Base-by-base conservation (phyloP, 306 rosid genomes). In the Sicyos edulis region DNA sequence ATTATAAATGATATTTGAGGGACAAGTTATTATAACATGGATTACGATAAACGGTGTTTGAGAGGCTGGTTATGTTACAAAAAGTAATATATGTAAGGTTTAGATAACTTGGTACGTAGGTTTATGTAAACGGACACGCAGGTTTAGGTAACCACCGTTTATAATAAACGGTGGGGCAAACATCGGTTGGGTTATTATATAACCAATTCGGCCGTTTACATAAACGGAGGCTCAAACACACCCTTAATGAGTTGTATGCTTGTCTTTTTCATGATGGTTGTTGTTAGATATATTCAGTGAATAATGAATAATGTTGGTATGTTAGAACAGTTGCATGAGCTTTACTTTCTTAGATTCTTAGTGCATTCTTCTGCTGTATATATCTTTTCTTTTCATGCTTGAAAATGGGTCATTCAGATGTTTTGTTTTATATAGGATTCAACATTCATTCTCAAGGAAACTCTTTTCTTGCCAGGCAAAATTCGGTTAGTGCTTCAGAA, bases 391-490 rank as follows among this genome's bases (percentile, higher is more conserved):
- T 64, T 64, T 15, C 20, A 34, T 34, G 42, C 26, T 26, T 54
- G 11, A 29, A n/a, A 34, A 71, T 58, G 37, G 6, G 72, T 73
- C 21, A 26, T 73, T 83, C 51, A 2, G 17, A 26, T 16, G 44
- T 70, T 70, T 70, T 71, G 60, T 50, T 74, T 62, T 59, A 72
- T 13, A 34, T 86, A 88, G 98, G 88, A 81, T 71, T 32, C 88
- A 75, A 76, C 74, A 85, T 76, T 50, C 83, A 78, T 80, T 79
- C 40, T 71, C 83, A 68, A 72, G 83, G 71, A 90, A 77, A 77
- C 24, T 74, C 73, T 87, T 85, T 77, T 68, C 75, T 75, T 88
- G 88, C 77, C 86, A 55, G 47, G 90, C 90, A 40, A 88, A 82
- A 37, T 83, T 80, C 34, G 88, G 96, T 92, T 79, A 78, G 91